Conservation (phyloP, 2,329 filamentous ascomycete genomes). For the Drechslerella coelobrocha region DNA sequence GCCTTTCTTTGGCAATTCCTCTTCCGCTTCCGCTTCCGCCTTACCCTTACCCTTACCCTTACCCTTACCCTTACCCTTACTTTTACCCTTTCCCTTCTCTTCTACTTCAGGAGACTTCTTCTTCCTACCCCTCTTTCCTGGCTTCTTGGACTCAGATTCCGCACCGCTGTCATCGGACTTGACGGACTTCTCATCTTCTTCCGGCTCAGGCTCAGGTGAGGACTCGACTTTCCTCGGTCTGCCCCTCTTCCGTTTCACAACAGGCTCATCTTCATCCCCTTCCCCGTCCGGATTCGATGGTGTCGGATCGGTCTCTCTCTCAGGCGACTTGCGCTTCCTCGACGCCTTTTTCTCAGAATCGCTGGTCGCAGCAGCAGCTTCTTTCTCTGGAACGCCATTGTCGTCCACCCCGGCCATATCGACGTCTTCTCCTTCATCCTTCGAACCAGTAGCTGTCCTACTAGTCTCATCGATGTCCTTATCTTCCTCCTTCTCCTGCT, state of each 20-base stretch:
- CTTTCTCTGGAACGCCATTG: constrained; percentile 19
- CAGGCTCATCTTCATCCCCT: constrained; percentile 47
- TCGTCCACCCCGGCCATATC: constrained; percentile 50
- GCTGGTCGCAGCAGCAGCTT: constrained; percentile 8
- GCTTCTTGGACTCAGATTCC: no score
- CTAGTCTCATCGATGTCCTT: constrained; percentile 26
- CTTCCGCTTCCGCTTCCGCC: not conserved
- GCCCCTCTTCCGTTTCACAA: constrained; percentile 39
- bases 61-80: no score
- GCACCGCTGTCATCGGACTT: no score
- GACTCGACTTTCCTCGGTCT: constrained; percentile 27
- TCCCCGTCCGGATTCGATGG: constrained; percentile 14
- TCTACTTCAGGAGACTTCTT: constrained; percentile 50
- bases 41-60: constrained; percentile 23
- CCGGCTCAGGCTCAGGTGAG: constrained; percentile 22
- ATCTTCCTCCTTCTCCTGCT: constrained; percentile 29
- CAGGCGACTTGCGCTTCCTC: constrained; percentile 45
- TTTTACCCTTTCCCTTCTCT: no score
- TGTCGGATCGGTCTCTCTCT: constrained; percentile 23
- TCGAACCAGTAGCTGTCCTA: no score
- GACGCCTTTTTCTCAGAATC: constrained; percentile 25
- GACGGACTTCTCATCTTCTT: constrained; percentile 12
- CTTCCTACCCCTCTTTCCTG: constrained; percentile 27
- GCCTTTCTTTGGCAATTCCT: constrained; percentile 10
- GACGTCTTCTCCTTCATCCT: constrained; percentile 38